Evolutionary conservation across 2,329 filamentous ascomycete genomes (phyloP), one percentile per base, ranked within the genome.

Genomic region (Scedosporium apiospermum): DNA sequence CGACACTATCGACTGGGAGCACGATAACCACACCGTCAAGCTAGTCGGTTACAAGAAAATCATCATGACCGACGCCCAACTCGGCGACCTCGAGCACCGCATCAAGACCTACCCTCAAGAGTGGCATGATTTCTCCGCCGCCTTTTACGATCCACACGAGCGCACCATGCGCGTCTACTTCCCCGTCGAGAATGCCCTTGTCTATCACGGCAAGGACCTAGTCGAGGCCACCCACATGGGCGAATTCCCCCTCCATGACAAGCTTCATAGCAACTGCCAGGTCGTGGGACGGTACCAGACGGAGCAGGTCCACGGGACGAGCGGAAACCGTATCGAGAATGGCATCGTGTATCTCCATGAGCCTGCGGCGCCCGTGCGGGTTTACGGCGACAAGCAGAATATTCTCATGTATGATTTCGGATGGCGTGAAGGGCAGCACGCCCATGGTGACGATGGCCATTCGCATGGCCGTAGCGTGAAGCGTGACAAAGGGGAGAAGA

Each of bases 381-480:
- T 34, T 18, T 61, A 63, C 38, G 62, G 62, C 44, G 62, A 63
- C 21, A 41, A 46, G 14, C 59, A 51, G 4, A 65, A 63, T 46
- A 57, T 65, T 18, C 58, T 63, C 18, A 63, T 66, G 34, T 66
- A 66, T 41, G 62, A 66, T 57, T 65, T 66, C 63, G 65, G 65
- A 6, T 66, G 60, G 60, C 30, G 59, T n/a, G 63, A 64, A 51
- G 59, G 59, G 7, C 30, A 38, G 5, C 62, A 66, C 57, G 57
- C 18, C 18, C 65, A 66, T 44, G n/a, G 34, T 3, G 60, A 65
- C 30, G 62, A 53, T 26, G 46, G 60, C 49, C 18, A 63, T 27
- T 51, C 34, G 26, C 41, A 60, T n/a, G 41, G 46, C n/a, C 27
- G 53, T 12, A 58, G 34, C 34, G 34, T 23, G 21, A 58, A 49